Evolutionary conservation across 768 basidiomycete genomes (phyloP).

Genomic region (Suillus weaverae): DNA sequence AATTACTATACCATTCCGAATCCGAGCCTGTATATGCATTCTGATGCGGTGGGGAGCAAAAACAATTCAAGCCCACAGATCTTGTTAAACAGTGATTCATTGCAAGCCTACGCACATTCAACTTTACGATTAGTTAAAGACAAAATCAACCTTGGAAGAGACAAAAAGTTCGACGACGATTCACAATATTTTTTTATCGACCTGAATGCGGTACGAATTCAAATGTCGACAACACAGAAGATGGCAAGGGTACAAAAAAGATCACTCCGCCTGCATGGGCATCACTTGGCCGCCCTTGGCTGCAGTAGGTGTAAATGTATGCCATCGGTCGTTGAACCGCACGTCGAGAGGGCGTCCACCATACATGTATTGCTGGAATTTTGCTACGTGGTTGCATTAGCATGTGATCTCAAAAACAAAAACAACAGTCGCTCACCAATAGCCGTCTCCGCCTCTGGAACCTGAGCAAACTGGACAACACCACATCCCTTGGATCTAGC

Average conservation of each 20-base stretch:
- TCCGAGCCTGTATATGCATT: background rate
- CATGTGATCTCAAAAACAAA: background rate
- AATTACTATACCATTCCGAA: background rate
- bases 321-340: slow-evolving; percentile 94
- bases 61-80: background rate
- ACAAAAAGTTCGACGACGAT: background rate
- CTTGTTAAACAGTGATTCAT: background rate
- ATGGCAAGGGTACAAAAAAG: background rate
- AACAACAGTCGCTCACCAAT: slow-evolving; percentile 55
- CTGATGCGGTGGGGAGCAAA: background rate
- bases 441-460: slow-evolving; percentile 89
- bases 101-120: slow-evolving; percentile 1
- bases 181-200: slow-evolving; percentile 3
- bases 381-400: slow-evolving; percentile 46
- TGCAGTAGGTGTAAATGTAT: slow-evolving; percentile 85
- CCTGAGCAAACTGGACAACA: slow-evolving; percentile 91
- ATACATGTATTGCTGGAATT: slow-evolving; percentile 96
- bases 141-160: background rate
- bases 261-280: slow-evolving; percentile 59
- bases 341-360: slow-evolving; percentile 89
- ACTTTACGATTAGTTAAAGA: background rate
- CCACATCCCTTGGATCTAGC: slow-evolving; percentile 92
- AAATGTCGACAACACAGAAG: background rate
- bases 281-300: slow-evolving; percentile 83
- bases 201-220: background rate